Evolutionary conservation across 164 flowering plant genomes (phyloP).

Genomic region (Echeveria elegans): DNA sequence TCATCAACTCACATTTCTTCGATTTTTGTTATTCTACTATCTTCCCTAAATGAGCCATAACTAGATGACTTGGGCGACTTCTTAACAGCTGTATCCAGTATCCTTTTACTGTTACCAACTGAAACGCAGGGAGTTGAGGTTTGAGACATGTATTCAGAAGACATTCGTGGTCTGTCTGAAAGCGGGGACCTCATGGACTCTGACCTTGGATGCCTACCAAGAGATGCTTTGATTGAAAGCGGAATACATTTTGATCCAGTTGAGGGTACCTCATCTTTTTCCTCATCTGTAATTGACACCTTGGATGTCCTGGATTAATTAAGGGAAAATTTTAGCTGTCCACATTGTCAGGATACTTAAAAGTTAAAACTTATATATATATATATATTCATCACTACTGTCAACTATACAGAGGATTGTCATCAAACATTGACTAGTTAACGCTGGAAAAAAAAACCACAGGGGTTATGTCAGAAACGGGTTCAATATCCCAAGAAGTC

Average conservation of each 20-base stretch:
- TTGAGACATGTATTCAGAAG: constrained; percentile 36
- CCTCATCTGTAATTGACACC: constrained; percentile 29
- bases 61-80: constrained; percentile 30
- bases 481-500: too few relatives aligned
- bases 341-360: background rate
- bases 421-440: background rate
- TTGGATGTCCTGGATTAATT: constrained; percentile 37
- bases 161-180: constrained; percentile 60
- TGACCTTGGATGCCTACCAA: constrained; percentile 49
- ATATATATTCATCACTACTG: background rate
- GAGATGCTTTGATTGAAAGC: constrained; percentile 50
- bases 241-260: constrained; percentile 73
- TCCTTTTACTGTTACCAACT: constrained; percentile 47
- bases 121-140: constrained; percentile 21
- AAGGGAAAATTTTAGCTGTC: background rate
- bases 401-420: background rate
- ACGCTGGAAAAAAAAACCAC: background rate
- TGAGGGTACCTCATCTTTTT: constrained; percentile 39
- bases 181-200: constrained; percentile 76
- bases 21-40: constrained; percentile 51
- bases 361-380: too few relatives aligned
- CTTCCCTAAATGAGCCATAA: constrained; percentile 44
- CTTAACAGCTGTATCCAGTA: constrained; percentile 31
- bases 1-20: constrained; percentile 90
- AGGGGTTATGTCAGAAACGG: too few relatives aligned